Evolutionary conservation across 1,139 yeast species (phyloP), one percentile per base, ranked within the genome.

Genomic region (Sugiyamaella japonica): DNA sequence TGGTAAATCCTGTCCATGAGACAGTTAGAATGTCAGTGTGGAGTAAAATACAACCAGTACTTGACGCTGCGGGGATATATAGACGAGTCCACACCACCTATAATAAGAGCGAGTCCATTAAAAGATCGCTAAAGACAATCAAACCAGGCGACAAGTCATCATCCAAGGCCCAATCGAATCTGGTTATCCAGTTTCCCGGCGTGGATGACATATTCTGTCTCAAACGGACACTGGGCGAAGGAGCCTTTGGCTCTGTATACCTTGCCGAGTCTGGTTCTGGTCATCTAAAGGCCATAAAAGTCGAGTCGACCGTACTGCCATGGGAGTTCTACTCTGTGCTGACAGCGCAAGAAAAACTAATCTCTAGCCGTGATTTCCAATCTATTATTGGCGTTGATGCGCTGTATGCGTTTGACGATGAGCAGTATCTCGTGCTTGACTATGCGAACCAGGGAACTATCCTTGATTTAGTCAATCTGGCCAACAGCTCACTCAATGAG

Each of bases 261-360:
- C 73, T 89, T 25, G 85, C 88, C 0, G 95, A 87, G 67, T 77
- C 83, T 9, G 70, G 75, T 15, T 90, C 89, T 0, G 59, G 56
- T 7, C 66, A 72, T 3, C 66, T 81, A 36, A 78, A 77, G 52
- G 96, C 97, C 0, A 71, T 90, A 56, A 90, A 90, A 65, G 80
- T 86, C 10, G 91, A 87, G 64, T 75, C 78, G 20, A 90, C 93
- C 0, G 73, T 89, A 0, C 80, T 83, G 40, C 76, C 82, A 9
- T 90, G 97, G 97, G 97, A 90, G 68, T 88, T 80, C 63, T 89
- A 87, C 65, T 82, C 89, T 28, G 72, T 88, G 29, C 51, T 52
- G 44, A 41, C 52, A 5, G 50, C 56, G 13, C 59, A 61, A 20
- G 48, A 56, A 15, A 62, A 76, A 42, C 56, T 74, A 31, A 39